Percentiles rank a stretch among this genome's conserved stretches.
Evolutionary conservation across 2,329 filamentous ascomycete genomes (phyloP).

Genomic region (Ophiocordyceps camponoti-floridani): DNA sequence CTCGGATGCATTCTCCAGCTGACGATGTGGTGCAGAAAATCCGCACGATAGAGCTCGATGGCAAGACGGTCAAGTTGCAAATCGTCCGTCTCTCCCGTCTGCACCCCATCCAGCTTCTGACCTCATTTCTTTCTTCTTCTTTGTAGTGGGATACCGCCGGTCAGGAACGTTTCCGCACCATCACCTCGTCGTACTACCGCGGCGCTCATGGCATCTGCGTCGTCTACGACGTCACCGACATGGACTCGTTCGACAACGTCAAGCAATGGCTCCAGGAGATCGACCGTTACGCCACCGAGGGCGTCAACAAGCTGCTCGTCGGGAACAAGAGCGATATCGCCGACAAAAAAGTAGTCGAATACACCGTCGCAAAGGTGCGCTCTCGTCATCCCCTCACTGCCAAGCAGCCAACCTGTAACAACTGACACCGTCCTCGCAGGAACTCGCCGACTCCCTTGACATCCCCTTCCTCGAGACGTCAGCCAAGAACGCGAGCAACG

Average conservation of each 20-base stretch:
- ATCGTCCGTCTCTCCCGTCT: slow-evolving; percentile 48
- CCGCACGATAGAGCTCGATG: slow-evolving; percentile 96
- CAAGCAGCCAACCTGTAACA: too few species aligned
- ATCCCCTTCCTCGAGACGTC: slow-evolving; percentile 99
- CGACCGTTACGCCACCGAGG: slow-evolving; percentile 95
- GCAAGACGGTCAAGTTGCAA: slow-evolving; percentile 98
- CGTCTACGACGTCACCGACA: slow-evolving; percentile 99
- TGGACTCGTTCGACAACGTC: slow-evolving; percentile 99
- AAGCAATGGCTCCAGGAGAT: slow-evolving; percentile 99
- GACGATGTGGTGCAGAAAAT: slow-evolving; percentile 56
- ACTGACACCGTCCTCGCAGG: slow-evolving; percentile 33
- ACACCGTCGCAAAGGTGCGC: slow-evolving; percentile 94
- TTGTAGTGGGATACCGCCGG: slow-evolving; percentile 93
- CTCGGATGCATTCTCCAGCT: too few species aligned
- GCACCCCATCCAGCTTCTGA: background rate
- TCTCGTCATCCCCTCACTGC: background rate
- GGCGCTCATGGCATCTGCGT: slow-evolving; percentile 98
- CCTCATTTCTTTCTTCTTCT: background rate
- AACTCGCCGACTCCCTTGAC: slow-evolving; percentile 95
- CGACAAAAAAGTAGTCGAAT: slow-evolving; percentile 99
- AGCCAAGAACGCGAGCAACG: slow-evolving; percentile 98
- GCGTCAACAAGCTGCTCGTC: slow-evolving; percentile 97
- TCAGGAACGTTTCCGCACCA: slow-evolving; percentile 98
- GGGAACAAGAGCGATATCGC: slow-evolving; percentile 99
- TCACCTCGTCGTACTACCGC: slow-evolving; percentile 98